phyloP scores from a whole-genome alignment of 352 stramenopile genomes.

The Phytophthora sojae region DNA sequence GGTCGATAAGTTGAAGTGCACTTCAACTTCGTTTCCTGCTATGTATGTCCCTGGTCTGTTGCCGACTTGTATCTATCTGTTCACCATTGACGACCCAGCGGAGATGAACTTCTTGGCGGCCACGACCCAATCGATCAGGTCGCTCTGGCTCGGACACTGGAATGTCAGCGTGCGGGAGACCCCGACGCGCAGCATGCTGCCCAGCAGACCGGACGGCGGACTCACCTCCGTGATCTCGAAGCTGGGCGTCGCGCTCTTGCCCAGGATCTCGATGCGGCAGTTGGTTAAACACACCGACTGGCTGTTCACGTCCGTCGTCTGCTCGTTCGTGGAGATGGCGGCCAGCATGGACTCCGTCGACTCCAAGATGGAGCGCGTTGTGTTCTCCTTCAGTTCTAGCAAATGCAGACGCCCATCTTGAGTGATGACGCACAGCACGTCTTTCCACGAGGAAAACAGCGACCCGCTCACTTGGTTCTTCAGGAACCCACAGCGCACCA shows the following conservation, averaged over 20 bases:
- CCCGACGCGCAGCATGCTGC: slow-evolving; percentile 72
- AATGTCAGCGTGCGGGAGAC: slow-evolving; percentile 78
- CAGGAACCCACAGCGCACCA: slow-evolving; percentile 80
- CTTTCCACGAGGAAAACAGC: slow-evolving; percentile 79
- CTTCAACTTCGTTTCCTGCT: not conserved
- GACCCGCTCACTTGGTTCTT: slow-evolving; percentile 79
- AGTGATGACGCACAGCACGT: slow-evolving; percentile 81
- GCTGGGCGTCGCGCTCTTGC: slow-evolving; percentile 64
- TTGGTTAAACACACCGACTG: slow-evolving; percentile 67
- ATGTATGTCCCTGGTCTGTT: not conserved
- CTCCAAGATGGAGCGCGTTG: slow-evolving; percentile 56
- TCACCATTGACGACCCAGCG: slow-evolving; percentile 52
- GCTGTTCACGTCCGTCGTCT: slow-evolving; percentile 56
- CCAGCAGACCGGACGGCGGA: slow-evolving; percentile 60
- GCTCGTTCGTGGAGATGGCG: slow-evolving; percentile 58
- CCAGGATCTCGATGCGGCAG: slow-evolving; percentile 81
- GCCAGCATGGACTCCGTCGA: slow-evolving; percentile 71
- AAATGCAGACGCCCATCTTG: slow-evolving; percentile 79
- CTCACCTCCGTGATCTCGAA: slow-evolving; percentile 81
- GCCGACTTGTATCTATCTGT: slow-evolving; percentile 31
- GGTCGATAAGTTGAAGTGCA: slow-evolving; percentile 13
- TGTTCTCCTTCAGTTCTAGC: slow-evolving; percentile 77
- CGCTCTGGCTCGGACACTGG: slow-evolving; percentile 78
- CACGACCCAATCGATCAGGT: slow-evolving; percentile 87
- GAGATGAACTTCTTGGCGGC: slow-evolving; percentile 77